Percentiles rank a stretch among this genome's conserved stretches.
phyloP scores from a whole-genome alignment of 176 grass and related monocot genomes.

The Bonia amplexicaulis region DNA sequence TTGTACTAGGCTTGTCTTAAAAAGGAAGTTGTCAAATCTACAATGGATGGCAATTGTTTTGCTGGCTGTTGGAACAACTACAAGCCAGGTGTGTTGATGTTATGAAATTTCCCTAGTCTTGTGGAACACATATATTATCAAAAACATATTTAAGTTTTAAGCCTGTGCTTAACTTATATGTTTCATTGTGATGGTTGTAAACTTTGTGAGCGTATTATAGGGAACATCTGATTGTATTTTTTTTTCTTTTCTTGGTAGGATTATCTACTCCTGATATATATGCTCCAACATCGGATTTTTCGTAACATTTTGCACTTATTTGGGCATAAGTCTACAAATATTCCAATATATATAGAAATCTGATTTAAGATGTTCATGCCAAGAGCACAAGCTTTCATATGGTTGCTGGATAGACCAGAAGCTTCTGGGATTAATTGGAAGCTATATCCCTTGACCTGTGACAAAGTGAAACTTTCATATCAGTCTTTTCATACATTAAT shows the following conservation, averaged over 20 bases:
- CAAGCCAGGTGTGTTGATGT: constrained; percentile 69
- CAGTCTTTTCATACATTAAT: neutral
- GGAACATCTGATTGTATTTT: neutral
- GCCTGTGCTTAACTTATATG: neutral
- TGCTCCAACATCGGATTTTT: neutral
- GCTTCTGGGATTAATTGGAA: neutral
- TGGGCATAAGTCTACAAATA: neutral
- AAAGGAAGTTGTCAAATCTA: constrained; percentile 74
- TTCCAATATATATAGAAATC: neutral
- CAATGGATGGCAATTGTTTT: constrained; percentile 95
- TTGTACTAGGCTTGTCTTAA: constrained; percentile 68
- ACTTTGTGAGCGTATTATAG: neutral
- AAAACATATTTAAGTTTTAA: neutral
- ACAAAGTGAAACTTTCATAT: too few species aligned
- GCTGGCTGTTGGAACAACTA: constrained; percentile 87
- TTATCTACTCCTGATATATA: neutral
- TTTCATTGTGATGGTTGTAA: neutral
- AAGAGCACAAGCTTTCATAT: neutral
- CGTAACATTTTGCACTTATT: neutral
- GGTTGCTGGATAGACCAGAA: neutral
- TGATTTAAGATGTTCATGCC: neutral
- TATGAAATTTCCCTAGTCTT: neutral
- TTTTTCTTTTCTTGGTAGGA: neutral
- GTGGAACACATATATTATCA: neutral
- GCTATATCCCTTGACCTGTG: neutral